Base-by-base conservation (phyloP, 2,329 filamentous ascomycete species). In the Alternaria novae-zelandiae region DNA sequence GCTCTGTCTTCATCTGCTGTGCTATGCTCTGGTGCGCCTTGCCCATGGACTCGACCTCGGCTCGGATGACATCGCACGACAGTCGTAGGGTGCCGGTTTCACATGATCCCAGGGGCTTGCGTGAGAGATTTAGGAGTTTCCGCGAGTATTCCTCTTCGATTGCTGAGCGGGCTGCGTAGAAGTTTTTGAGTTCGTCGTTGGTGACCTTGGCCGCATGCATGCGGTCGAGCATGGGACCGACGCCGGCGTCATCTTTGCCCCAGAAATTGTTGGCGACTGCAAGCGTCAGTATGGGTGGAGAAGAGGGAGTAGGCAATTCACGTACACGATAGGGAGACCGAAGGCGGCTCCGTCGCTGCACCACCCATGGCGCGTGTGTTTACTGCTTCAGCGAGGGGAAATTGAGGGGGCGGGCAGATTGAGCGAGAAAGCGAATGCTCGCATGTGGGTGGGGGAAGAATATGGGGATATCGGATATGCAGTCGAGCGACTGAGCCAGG, bases 251-350 rank as follows among this genome's bases (percentile, higher is more conserved):
- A 80, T 98, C 95, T 85, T 97, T 98, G 68, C 96, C 96, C 96
- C 96, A 99, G 82, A 99, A 99, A 80, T 99, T 99, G 84, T 99
- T 99, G 75, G 96, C 95, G 84, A 99, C 94, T 94, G 70, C 17
- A 13, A 12, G 10, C 15, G 70, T 83, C 62, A 83, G 81, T 69
- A 71, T 7, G 4, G 6, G 21, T 26, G n/a, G 11, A 25, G 17
- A 36, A 12, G 6, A n/a, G 13, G 44, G 25, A 15, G n/a, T 32
- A 51, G 59, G n/a, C 51, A 36, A 36, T 36, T 36, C 8, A 9
- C 32, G 4, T n/a, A 36, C 32, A 92, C 50, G 90, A 92, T 76
- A 91, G 83, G 71, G 88, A 84, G 73, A 91, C 89, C 56, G 87
- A 86, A 71, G 90, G 90, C 72, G 83, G 82, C 70, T 91, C 90